These are phyloP conservation scores for Leucoagaricus sp. DNA, from an alignment of 1,284 basidiomycete genomes.

Conservation along the genomic window DNA sequence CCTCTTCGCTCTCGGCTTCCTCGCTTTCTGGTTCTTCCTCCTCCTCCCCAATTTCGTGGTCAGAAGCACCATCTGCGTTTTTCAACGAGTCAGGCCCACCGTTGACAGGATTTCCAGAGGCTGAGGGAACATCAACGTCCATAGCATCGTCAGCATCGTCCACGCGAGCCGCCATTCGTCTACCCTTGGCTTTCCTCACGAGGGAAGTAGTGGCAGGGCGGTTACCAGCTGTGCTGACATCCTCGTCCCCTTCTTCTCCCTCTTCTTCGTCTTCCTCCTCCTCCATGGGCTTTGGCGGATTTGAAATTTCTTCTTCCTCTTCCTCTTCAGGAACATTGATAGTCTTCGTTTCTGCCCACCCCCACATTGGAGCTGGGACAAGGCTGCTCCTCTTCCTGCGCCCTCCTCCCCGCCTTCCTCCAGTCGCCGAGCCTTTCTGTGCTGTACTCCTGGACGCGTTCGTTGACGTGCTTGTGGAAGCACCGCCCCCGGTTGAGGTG, in stretches of 20 bases:
- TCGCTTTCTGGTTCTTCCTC: conserved; percentile 21
- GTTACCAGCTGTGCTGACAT: not conserved
- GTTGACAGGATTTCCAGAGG: not conserved
- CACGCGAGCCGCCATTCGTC: conserved; percentile 13
- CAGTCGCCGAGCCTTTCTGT: conserved; percentile 19
- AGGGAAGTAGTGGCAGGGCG: conserved; percentile 7
- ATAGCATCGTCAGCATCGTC: conserved; percentile 35
- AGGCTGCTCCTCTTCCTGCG: conserved; percentile 65
- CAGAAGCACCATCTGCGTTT: conserved; percentile 28
- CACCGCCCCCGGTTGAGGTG: not conserved
- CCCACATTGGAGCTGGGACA: conserved; percentile 77
- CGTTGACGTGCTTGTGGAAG: conserved; percentile 6
- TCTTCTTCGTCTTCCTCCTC: conserved; percentile 64
- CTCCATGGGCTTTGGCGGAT: conserved; percentile 58
- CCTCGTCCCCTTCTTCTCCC: conserved; percentile 24
- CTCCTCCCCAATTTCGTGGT: conserved; percentile 30
- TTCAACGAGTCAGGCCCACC: conserved; percentile 16
- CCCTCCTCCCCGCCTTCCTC: conserved; percentile 26
- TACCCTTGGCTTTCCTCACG: conserved; percentile 11
- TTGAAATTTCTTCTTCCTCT: conserved; percentile 54
- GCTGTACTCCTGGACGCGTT: conserved; percentile 24
- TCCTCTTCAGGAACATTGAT: conserved; percentile 44
- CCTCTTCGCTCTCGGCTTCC: conserved; percentile 26
- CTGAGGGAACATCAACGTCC: conserved; percentile 21
- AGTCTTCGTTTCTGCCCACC: conserved; percentile 62